Percentiles rank a stretch among this genome's conserved stretches.
Conservation (phyloP, 495 filamentous ascomycete species). For the Hyaloscypha finlandica region DNA sequence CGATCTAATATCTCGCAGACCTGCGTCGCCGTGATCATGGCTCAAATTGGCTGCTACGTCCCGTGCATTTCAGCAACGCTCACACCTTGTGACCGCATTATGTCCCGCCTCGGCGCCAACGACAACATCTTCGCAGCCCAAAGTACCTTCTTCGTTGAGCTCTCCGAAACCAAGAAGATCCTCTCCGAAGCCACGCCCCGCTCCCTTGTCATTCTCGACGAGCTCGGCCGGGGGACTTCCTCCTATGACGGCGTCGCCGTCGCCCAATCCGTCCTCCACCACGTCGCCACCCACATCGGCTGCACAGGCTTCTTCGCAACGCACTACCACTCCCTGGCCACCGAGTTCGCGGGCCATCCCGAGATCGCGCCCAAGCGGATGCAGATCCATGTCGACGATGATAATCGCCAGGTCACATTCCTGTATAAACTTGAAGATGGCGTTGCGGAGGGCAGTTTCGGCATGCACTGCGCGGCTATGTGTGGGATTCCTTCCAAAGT, state of each 20-base stretch:
- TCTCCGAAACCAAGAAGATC: constrained; percentile 98
- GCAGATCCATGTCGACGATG: constrained; percentile 93
- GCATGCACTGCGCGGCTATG: constrained; percentile 99
- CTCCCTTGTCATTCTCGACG: constrained; percentile 95
- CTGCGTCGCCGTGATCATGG: constrained; percentile 96
- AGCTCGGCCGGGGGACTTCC: constrained; percentile 91
- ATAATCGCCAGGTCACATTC: constrained; percentile 80
- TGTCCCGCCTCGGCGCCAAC: constrained; percentile 97
- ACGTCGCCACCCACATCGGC: constrained; percentile 90
- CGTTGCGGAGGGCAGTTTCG: constrained; percentile 95
- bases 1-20: constrained; percentile 51
- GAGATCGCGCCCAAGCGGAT: constrained; percentile 86
- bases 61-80: constrained; percentile 81
- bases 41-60: constrained; percentile 95
- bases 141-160: constrained; percentile 97
- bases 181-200: constrained; percentile 92
- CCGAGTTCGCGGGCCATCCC: constrained; percentile 85
- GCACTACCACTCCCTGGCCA: constrained; percentile 92
- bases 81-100: constrained; percentile 94
- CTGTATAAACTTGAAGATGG: constrained; percentile 94
- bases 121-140: constrained; percentile 99
- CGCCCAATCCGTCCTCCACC: constrained; percentile 93
- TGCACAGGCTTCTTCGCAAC: constrained; percentile 97
- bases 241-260: constrained; percentile 97
- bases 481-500: constrained; percentile 87